Evolutionary conservation across 352 stramenopile species (phyloP), one percentile per base, ranked within the genome.

Genomic region (Phytophthora podocarpi): DNA sequence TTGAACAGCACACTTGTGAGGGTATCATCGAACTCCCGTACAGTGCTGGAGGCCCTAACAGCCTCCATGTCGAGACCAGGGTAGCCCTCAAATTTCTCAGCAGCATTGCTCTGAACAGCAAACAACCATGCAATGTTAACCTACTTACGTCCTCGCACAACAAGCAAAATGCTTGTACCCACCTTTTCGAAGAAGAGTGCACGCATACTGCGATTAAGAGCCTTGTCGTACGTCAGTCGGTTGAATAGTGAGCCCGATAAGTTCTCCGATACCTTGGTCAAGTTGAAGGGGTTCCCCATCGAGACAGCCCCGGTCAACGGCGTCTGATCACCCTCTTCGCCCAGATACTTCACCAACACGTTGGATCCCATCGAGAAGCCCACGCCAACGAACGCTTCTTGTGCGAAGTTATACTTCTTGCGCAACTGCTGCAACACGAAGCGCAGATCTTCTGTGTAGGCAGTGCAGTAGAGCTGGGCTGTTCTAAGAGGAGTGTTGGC

Each of bases 281-380:
- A 65, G 53, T 91, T 78, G 40, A 87, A 94, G n/a, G 85, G 85
- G 26, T 94, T 94, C 10, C 79, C 79, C 6, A 92, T 70, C 10
- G 82, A 89, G 20, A 94, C 65, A 9, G 67, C 83, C 9, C 77
- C 85, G 0, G 74, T 80, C 3, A 92, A 58, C 3, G 60, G 56
- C 4, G 70, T 60, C 23, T 68, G n/a, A 0, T 82, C 62, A 2
- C 62, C 46, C 42, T 91, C 70, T 59, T 94, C 85, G 0, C 85
- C 85, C 8, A 94, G 46, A 69, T 86, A 94, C 64, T 94, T 94
- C 32, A 89, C 76, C 40, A 94, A 60, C 12, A 91, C 74, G 54
- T 94, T 94, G 13, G 80, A 80, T 23, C 85, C 85, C 70, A 91
- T 86, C 24, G 80, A 94, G 49, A 89, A 94, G 1, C 85, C 85